A percentile compares a stretch with the other conserved stretches of the same genome.
Evolutionary conservation across 768 basidiomycete genomes (phyloP).

Genomic region (Auriculariales sp.): DNA sequence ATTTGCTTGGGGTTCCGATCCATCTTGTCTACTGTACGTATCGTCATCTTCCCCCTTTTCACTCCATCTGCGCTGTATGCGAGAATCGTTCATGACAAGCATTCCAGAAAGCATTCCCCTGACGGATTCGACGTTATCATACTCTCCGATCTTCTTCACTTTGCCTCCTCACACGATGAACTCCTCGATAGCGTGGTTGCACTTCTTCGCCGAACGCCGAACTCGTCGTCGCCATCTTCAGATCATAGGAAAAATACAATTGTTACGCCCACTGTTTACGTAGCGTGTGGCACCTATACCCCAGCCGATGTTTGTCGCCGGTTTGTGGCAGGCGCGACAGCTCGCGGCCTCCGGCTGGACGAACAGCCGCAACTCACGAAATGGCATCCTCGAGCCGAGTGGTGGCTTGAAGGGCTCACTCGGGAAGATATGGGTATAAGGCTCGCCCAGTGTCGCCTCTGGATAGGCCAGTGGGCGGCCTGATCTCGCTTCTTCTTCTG

Average conservation of each 20-base stretch:
- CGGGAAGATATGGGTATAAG: too few relatives aligned
- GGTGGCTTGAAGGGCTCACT: too few relatives aligned
- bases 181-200: slow-evolving; percentile 34
- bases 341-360: not conserved
- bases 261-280: too few relatives aligned
- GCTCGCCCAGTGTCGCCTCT: too few relatives aligned
- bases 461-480: too few relatives aligned
- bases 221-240: too few relatives aligned
- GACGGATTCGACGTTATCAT: slow-evolving; percentile 42
- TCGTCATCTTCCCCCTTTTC: not conserved
- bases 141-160: slow-evolving; percentile 61
- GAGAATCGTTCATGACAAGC: not conserved
- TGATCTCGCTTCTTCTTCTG: too few relatives aligned
- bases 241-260: too few relatives aligned
- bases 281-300: slow-evolving; percentile 56
- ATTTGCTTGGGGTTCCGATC: slow-evolving; percentile 53
- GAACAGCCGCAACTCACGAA: too few relatives aligned
- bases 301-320: slow-evolving; percentile 31
- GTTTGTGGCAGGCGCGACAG: slow-evolving; percentile 23
- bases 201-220: too few relatives aligned
- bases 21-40: slow-evolving; percentile 32
- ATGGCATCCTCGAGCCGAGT: too few relatives aligned
- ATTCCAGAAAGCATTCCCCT: not conserved
- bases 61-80: not conserved
- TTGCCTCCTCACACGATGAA: slow-evolving; percentile 41